A percentile compares a stretch with the other conserved stretches of the same genome.
Conservation (phyloP, 495 filamentous ascomycete genomes). For the Cercophora sp. region DNA sequence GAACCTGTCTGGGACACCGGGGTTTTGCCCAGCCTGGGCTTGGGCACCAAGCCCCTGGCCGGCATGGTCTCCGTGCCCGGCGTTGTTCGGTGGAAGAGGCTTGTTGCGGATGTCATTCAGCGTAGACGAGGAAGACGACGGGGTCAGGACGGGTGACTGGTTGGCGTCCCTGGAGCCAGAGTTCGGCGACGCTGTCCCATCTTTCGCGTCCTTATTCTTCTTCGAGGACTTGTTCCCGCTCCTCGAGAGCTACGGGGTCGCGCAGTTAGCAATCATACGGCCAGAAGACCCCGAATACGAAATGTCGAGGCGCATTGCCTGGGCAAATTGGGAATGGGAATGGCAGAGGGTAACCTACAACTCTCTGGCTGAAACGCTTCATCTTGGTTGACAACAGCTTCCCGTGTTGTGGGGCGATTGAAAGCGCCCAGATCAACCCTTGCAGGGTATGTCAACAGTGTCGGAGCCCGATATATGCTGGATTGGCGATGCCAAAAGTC, state of each 20-base stretch:
- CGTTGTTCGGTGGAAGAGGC: conserved; percentile 65
- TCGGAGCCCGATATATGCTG: not conserved
- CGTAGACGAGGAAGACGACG: conserved; percentile 81
- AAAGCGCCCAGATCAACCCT: conserved; percentile 31
- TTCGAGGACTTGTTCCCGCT: conserved; percentile 86
- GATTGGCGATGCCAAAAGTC: too few relatives aligned
- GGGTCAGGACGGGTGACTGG: conserved; percentile 60
- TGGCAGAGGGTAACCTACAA: conserved; percentile 62
- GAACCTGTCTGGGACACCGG: conserved; percentile 43
- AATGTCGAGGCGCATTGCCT: too few relatives aligned
- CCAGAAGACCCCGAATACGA: too few relatives aligned
- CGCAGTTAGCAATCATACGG: conserved; percentile 4
- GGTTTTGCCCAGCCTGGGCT: conserved; percentile 25
- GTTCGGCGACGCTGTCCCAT: conserved; percentile 74
- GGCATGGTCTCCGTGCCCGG: conserved; percentile 46
- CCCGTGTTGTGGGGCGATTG: conserved; percentile 30
- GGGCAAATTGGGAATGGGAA: too few relatives aligned
- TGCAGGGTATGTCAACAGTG: conserved; percentile 17
- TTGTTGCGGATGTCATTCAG: conserved; percentile 84
- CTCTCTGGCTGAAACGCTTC: conserved; percentile 97
- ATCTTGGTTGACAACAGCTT: conserved; percentile 60
- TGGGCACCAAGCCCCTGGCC: conserved; percentile 42
- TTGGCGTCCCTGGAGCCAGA: conserved; percentile 50
- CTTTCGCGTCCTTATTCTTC: conserved; percentile 83
- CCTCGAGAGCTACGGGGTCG: conserved; percentile 78